A percentile compares a stretch with the other conserved stretches of the same genome.
These are phyloP conservation scores for Linaria vulgaris DNA, from an alignment of 257 asterid species.

Conservation along the genomic window DNA sequence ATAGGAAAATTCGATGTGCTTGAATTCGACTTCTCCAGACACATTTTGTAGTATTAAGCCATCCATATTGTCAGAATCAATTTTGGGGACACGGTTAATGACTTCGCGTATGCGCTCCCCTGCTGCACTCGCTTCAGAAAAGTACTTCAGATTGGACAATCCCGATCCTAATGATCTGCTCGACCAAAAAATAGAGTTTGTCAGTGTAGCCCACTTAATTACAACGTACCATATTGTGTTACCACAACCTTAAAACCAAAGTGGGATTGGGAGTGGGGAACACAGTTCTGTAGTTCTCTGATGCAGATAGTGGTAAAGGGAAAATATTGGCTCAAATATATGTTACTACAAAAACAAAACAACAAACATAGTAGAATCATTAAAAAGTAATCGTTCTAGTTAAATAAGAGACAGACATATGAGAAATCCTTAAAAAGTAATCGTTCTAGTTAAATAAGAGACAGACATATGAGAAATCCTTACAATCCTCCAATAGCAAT, in stretches of 20 bases:
- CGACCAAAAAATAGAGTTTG: not conserved
- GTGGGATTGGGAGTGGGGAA: too few species aligned
- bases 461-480: constrained; percentile 17
- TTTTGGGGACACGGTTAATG: constrained; percentile 48
- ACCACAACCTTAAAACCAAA: too few species aligned
- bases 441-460: too few species aligned
- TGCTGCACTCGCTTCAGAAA: constrained; percentile 59
- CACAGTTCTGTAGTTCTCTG: too few species aligned
- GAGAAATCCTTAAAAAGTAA: too few species aligned
- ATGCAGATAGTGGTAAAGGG: too few species aligned
- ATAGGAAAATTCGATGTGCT: constrained; percentile 56
- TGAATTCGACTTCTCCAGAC: constrained; percentile 66
- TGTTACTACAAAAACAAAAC: not conserved
- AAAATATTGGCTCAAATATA: not conserved
- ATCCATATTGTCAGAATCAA: constrained; percentile 48
- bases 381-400: too few species aligned
- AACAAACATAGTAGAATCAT: not conserved
- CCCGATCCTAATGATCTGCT: constrained; percentile 61
- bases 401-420: not conserved
- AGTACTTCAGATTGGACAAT: constrained; percentile 50
- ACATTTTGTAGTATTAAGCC: constrained; percentile 42
- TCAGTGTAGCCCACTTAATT: not conserved
- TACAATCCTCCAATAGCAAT: constrained; percentile 62
- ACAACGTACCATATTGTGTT: too few species aligned
- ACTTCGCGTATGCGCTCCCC: constrained; percentile 53